Evolutionary conservation across 2,329 filamentous ascomycete genomes (phyloP), one percentile per base, ranked within the genome.

Genomic region (Capronia americana): DNA sequence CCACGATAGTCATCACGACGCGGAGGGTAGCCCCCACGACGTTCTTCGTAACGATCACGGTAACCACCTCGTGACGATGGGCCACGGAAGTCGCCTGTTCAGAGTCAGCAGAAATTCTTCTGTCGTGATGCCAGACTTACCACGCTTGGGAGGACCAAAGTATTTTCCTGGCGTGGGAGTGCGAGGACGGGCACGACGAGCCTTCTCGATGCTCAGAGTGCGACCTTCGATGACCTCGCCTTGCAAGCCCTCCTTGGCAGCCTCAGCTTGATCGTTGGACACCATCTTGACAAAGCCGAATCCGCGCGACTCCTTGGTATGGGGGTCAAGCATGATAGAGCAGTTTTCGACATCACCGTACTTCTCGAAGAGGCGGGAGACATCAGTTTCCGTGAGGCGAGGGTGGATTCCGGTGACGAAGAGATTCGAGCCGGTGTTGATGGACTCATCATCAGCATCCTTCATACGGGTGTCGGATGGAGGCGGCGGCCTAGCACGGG

Each of bases 211-310:
- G 86, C 93, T 97, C 75, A 99, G 83, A 69, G 93, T 97, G 74
- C 95, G 91, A 68, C 95, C 95, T 77, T 99, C 94, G 72, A 97
- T 93, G 73, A 92, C 88, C 80, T 98, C 94, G 76, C 94, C 94
- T 80, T 98, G 94, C 34, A 99, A 86, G 61, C 92, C 94, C 76
- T 98, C 95, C 84, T 95, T 97, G 73, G 95, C 95, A 73, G 95
- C 93, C 80, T 99, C 95, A 71, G 95, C 95, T 81, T 97, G 92
- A 63, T 98, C 94, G 57, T 92, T 88, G 65, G 92, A 96, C 68
- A 93, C 89, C 94, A 99, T 98, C 85, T 99, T 98, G 79, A 99
- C 95, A 83, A 99, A 99, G 64, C 95, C 95, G 73, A 99, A 99
- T 72, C 95, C 95, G 80, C 95, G 95, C 74, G 94, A 98, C 82